phyloP scores from a whole-genome alignment of 805 yeast genomes.

The Candida pini region DNA sequence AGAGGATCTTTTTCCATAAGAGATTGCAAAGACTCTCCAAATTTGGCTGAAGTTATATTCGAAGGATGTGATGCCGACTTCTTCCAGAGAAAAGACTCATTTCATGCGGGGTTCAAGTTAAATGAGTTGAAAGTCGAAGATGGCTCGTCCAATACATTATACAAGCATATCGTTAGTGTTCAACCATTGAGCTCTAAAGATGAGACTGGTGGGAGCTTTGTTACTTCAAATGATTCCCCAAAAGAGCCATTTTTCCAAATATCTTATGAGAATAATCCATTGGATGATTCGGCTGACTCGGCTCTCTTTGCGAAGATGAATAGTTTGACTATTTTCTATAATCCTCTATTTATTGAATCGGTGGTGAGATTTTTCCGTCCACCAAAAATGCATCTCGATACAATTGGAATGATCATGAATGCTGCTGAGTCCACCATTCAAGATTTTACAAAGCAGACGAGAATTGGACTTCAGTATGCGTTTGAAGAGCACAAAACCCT shows the following conservation, averaged over 20 bases:
- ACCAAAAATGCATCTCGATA: constrained; percentile 78
- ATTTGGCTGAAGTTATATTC: constrained; percentile 72
- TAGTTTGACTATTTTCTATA: constrained; percentile 87
- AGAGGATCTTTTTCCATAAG: constrained; percentile 72
- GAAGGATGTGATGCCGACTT: constrained; percentile 76
- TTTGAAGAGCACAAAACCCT: constrained; percentile 91
- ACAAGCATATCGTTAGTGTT: constrained; percentile 82
- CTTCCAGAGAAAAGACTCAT: constrained; percentile 75
- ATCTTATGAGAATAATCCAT: constrained; percentile 80
- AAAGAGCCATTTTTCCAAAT: constrained; percentile 72
- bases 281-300: constrained; percentile 80
- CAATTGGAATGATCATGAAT: constrained; percentile 82
- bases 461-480: constrained; percentile 89
- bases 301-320: constrained; percentile 64
- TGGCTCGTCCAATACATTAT: constrained; percentile 72
- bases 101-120: constrained; percentile 62
- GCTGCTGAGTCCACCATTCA: constrained; percentile 96
- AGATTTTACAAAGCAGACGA: constrained; percentile 81
- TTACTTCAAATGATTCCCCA: constrained; percentile 7
- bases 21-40: constrained; percentile 32
- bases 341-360: constrained; percentile 75
- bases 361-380: constrained; percentile 76
- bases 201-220: constrained; percentile 22
- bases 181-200: constrained; percentile 47
- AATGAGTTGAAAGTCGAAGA: constrained; percentile 84